Percentiles rank a stretch among this genome's conserved stretches.
Conservation (phyloP, 495 filamentous ascomycete species). For the Xylaria sp. region DNA sequence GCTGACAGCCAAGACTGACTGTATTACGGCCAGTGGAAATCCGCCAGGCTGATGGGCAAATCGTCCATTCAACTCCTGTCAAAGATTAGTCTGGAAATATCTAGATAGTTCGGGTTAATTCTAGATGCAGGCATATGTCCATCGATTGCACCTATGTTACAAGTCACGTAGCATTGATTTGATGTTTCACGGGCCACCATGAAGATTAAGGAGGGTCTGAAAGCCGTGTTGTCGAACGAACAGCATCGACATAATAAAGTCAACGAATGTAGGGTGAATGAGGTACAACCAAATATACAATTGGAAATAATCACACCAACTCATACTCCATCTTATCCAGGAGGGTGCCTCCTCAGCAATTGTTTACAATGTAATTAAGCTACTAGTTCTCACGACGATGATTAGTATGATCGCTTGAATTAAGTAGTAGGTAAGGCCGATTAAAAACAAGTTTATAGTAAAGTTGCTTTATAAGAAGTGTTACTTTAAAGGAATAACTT, state of each 20-base stretch:
- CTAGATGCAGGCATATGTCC: background rate
- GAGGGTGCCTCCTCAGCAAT: background rate
- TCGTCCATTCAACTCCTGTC: background rate
- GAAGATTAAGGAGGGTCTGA: too few species aligned
- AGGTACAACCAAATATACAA: background rate
- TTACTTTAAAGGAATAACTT: background rate
- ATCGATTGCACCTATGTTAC: background rate
- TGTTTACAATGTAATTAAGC: background rate
- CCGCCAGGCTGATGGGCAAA: background rate
- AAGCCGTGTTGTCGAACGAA: too few species aligned
- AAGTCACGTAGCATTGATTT: too few species aligned
- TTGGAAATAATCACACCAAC: background rate
- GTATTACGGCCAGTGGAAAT: background rate
- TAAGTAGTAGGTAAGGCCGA: too few species aligned
- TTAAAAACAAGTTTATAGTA: too few species aligned
- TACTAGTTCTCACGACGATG: background rate
- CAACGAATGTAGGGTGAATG: background rate
- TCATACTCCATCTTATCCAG: background rate
- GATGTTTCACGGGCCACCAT: background rate
- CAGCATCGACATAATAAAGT: background rate
- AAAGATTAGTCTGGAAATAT: background rate
- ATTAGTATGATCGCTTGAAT: too few species aligned
- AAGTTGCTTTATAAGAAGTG: too few species aligned
- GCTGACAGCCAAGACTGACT: background rate
- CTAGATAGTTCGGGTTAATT: background rate